These are phyloP conservation scores for Pyrus pyrifolia DNA, from an alignment of 306 rosid species.

Conservation along the genomic window DNA sequence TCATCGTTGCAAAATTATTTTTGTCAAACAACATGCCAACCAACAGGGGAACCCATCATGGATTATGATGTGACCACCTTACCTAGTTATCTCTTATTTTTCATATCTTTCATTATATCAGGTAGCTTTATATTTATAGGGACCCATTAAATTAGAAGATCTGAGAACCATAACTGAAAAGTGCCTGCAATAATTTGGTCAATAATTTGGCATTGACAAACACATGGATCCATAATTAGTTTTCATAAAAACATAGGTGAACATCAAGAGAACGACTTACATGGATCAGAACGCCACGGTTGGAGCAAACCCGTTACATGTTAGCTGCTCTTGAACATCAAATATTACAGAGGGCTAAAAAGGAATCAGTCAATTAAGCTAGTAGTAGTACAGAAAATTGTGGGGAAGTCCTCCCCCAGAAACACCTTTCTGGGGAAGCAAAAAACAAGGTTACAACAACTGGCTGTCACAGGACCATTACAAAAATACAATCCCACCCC, in stretches of 20 bases:
- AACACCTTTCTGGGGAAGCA: constrained; percentile 20
- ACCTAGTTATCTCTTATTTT: background rate
- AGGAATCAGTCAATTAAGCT: constrained; percentile 19
- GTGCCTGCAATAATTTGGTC: background rate
- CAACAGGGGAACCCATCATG: background rate
- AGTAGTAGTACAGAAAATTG: constrained; percentile 29
- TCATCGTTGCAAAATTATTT: background rate
- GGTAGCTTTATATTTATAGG: background rate
- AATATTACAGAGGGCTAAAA: background rate
- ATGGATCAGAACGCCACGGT: background rate
- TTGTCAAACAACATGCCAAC: background rate
- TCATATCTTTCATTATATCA: background rate
- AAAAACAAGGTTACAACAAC: constrained; percentile 30
- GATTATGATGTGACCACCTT: background rate
- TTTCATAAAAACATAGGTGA: background rate
- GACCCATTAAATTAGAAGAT: background rate
- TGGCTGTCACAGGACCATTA: constrained; percentile 37
- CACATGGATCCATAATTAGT: background rate
- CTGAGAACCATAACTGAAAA: background rate
- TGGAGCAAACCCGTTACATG: background rate
- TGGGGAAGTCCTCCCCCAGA: constrained; percentile 31
- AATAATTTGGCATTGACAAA: background rate
- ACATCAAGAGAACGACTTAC: background rate
- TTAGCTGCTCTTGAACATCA: background rate
- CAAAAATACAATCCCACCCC: constrained; percentile 20